Conservation (phyloP, 176 grass and related monocot genomes). For the Saccharum officinarum region DNA sequence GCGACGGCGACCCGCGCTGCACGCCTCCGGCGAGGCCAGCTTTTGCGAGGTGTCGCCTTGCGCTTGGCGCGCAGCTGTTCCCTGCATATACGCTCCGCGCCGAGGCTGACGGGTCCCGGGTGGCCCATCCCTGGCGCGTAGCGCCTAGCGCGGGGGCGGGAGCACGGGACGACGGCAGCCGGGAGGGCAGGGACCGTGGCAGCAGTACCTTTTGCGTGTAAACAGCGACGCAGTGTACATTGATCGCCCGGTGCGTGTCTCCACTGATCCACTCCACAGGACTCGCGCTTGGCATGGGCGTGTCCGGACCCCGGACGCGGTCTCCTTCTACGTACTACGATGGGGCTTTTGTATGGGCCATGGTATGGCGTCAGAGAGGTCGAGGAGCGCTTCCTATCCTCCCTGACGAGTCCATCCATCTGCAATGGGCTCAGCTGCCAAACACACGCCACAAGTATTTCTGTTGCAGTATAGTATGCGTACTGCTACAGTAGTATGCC, state of each 20-base stretch:
- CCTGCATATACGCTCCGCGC: constrained; percentile 24
- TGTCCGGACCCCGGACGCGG: not conserved
- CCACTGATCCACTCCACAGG: not conserved
- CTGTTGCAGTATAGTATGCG: not conserved
- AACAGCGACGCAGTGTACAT: not conserved
- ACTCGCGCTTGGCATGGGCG: not conserved
- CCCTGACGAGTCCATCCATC: not conserved
- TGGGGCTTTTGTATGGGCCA: not conserved
- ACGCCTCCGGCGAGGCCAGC: constrained; percentile 6
- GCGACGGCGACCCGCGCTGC: constrained; percentile 1
- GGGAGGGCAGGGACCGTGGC: not conserved
- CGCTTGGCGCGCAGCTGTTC: constrained; percentile 50
- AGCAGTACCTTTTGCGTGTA: not conserved
- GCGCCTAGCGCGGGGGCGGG: not conserved
- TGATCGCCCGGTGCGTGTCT: not conserved
- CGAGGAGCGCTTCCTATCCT: not conserved
- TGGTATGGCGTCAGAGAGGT: not conserved
- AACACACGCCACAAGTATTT: not conserved
- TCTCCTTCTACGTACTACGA: not conserved
- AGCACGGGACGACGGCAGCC: not conserved
- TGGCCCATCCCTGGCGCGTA: not conserved
- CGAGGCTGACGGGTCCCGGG: constrained; percentile 11
- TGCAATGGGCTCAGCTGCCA: not conserved
- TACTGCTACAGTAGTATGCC: too few species aligned
- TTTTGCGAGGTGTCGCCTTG: constrained; percentile 52